A percentile compares a stretch with the other conserved stretches of the same genome.
These are phyloP conservation scores for Stellera chamaejasme DNA, from an alignment of 345 rosid genomes.

Conservation along the genomic window DNA sequence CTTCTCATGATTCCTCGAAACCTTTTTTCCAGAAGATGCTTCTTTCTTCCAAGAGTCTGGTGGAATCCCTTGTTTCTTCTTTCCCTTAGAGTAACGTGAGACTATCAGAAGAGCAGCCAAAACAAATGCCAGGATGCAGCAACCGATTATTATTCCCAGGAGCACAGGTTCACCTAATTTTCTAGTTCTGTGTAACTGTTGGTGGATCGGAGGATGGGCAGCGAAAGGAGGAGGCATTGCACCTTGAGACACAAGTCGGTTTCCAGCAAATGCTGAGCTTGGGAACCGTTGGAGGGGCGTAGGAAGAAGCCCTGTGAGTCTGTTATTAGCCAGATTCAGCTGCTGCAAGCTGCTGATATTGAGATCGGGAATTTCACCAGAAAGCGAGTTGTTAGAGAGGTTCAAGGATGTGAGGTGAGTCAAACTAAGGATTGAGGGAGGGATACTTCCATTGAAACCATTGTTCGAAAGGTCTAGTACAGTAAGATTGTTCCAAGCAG, in stretches of 20 bases:
- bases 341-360: constrained; percentile 30
- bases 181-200: constrained; percentile 21
- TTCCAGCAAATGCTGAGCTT: constrained; percentile 43
- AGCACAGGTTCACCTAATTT: constrained; percentile 36
- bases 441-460: constrained; percentile 47
- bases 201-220: constrained; percentile 24
- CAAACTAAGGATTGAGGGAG: constrained; percentile 40
- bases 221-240: constrained; percentile 28
- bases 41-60: constrained; percentile 33
- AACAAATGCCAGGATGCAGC: constrained; percentile 36
- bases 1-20: constrained; percentile 40
- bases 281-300: constrained; percentile 54
- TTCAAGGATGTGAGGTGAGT: constrained; percentile 37
- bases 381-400: constrained; percentile 56
- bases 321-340: constrained; percentile 52
- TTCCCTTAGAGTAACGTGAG: constrained; percentile 29
- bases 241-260: constrained; percentile 30
- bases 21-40: constrained; percentile 35
- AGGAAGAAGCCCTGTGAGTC: constrained; percentile 50
- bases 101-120: constrained; percentile 31
- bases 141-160: constrained; percentile 39
- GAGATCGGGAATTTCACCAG: constrained; percentile 53
- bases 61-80: constrained; percentile 17
- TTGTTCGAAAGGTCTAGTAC: constrained; percentile 54
- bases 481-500: constrained; percentile 49